These are phyloP conservation scores for Neofusicoccum umdonicola DNA, from an alignment of 2,329 filamentous ascomycete species.

Conservation along the genomic window DNA sequence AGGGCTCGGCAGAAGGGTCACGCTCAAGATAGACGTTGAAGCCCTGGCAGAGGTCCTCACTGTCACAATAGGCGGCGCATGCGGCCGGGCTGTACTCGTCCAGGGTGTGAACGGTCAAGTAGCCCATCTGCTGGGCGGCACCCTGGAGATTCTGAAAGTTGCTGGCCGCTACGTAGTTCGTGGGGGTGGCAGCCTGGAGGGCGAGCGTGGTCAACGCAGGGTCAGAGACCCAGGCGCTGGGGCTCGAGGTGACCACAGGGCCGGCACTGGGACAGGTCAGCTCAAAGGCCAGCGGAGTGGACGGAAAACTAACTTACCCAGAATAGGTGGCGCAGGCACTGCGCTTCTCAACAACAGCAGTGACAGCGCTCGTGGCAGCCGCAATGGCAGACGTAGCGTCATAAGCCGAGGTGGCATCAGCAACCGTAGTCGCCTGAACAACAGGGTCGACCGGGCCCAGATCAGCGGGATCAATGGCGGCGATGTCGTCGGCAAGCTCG, in stretches of 20 bases:
- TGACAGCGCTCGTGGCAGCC: slow-evolving; percentile 4
- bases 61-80: slow-evolving; percentile 20
- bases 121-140: slow-evolving; percentile 21
- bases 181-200: neutral
- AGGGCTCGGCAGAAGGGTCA: slow-evolving; percentile 15
- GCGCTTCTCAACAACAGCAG: slow-evolving; percentile 4
- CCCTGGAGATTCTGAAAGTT: slow-evolving; percentile 14
- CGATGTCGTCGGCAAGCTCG: neutral
- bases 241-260: neutral
- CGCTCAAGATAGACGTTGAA: slow-evolving; percentile 27
- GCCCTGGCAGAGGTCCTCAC: slow-evolving; percentile 20
- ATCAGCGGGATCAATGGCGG: neutral
- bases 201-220: neutral
- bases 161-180: slow-evolving; percentile 16
- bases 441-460: slow-evolving; percentile 6
- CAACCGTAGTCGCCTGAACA: slow-evolving; percentile 1
- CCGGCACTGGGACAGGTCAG: neutral
- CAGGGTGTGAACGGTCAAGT: slow-evolving; percentile 15
- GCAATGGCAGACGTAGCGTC: slow-evolving; percentile 8
- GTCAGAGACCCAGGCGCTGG: slow-evolving; percentile 2
- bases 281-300: no score
- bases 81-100: slow-evolving; percentile 17
- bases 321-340: neutral
- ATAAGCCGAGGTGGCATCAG: neutral
- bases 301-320: neutral